Base-by-base conservation (phyloP, 2,329 filamentous ascomycete genomes). In the Pestalotiopsis sp. region DNA sequence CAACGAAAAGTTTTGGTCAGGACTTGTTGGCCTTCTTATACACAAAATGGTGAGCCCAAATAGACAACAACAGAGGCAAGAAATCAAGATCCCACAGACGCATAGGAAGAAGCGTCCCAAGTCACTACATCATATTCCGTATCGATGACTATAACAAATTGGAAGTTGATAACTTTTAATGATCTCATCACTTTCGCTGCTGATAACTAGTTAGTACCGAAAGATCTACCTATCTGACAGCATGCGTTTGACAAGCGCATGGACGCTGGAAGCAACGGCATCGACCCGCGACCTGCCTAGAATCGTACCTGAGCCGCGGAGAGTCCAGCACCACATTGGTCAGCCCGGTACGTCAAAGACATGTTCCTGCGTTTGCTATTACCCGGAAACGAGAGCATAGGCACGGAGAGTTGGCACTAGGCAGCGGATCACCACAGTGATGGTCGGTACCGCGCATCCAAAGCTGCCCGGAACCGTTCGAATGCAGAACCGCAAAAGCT, bases 141-240 rank as follows among this genome's bases (percentile, higher is more conserved):
- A 20, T 52, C 45, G 39, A 64, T 23, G 7, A 31, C 39, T 13
- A n/a, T 9, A n/a, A 52, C 45, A n/a, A 52, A 52, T 52, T 52
- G 45, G 45, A 6, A 20, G 20, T 52, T n/a, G 9, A n/a, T n/a
- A 52, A 52, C 45, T 12, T 23, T 23, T 64, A 3, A 52, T 64
- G 62, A 64, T 52, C 25, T 64, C 62, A 64, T 64, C 62, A 64
- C 62, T 63, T 38, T 63, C 17, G 17, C 45, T 52, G 45, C 4
- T 52, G 45, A 52, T 14, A n/a, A 5, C 20, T 17, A 9, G 45
- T 14, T 52, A 20, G 45, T n/a, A 52, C 45, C 45, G 6, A 36
- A 9, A 36, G 31, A 63, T 39, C 60, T 13, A 27, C 27, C 23
- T 14, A 31, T 4, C 14, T 9, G 20, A 52, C 7, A 52, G 45